phyloP scores from a whole-genome alignment of 208 protist genomes.

The Naegleria fowleri region DNA sequence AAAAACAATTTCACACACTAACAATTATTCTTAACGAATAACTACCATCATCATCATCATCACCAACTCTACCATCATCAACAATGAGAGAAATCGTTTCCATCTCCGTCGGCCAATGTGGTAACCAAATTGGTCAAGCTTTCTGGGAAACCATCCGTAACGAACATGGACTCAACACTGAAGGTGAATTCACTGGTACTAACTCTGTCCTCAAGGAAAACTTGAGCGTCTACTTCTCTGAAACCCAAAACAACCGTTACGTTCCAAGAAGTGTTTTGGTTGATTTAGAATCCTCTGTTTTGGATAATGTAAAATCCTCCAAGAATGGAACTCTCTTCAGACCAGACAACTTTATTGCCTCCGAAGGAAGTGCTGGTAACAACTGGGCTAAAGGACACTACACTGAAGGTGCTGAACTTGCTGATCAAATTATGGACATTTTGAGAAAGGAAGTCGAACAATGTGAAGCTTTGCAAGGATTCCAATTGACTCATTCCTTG shows the following conservation, averaged over 20 bases:
- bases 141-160: neutral
- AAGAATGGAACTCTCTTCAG: constrained; percentile 53
- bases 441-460: constrained; percentile 66
- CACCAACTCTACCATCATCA: neutral
- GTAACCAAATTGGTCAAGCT: constrained; percentile 10
- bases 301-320: constrained; percentile 53
- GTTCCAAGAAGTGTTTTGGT: constrained; percentile 39
- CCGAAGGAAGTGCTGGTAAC: constrained; percentile 52
- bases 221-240: constrained; percentile 16
- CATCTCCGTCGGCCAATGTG: constrained; percentile 22
- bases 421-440: constrained; percentile 59
- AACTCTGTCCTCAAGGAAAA: neutral
- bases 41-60: neutral
- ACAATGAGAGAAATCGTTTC: constrained; percentile 24
- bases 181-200: neutral
- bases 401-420: constrained; percentile 61
- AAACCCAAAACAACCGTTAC: neutral
- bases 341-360: constrained; percentile 63
- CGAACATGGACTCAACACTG: constrained; percentile 1
- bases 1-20: no score
- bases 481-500: constrained; percentile 68
- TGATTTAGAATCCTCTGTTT: constrained; percentile 57
- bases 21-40: no score
- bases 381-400: constrained; percentile 77
- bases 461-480: constrained; percentile 68